These are phyloP conservation scores for Aspergillus sp. DNA, from an alignment of 2,329 filamentous ascomycete genomes.

Conservation along the genomic window DNA sequence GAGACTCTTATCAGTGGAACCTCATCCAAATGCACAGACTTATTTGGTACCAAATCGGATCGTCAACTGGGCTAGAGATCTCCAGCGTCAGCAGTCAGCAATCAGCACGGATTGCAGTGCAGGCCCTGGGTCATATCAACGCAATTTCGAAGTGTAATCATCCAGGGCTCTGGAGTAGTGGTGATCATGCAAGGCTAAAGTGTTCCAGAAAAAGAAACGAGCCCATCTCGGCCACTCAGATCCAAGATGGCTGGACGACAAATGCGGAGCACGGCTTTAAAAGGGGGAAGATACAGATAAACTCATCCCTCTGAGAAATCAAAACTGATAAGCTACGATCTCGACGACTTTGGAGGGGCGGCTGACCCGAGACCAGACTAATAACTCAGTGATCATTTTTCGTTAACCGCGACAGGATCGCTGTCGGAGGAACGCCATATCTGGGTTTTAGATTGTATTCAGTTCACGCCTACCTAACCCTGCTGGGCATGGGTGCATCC, in stretches of 20 bases:
- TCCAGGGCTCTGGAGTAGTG: not conserved
- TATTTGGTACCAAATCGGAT: slow-evolving; percentile 4
- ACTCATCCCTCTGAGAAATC: slow-evolving; percentile 4
- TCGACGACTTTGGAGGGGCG: not conserved
- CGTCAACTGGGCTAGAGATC: not conserved
- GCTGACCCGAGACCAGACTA: not conserved
- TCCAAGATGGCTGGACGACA: slow-evolving; percentile 4
- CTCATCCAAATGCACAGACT: not conserved
- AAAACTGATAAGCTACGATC: slow-evolving; percentile 10
- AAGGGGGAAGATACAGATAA: not conserved
- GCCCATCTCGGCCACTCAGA: not conserved
- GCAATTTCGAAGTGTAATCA: not conserved
- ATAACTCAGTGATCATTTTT: slow-evolving; percentile 1
- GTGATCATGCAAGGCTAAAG: not conserved
- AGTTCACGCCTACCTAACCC: not conserved
- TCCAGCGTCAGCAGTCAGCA: not conserved
- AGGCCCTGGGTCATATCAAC: not conserved
- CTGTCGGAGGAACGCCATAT: not conserved
- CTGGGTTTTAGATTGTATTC: not conserved
- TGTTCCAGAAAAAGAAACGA: not conserved
- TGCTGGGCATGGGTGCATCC: not conserved
- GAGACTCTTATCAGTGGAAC: slow-evolving; percentile 12
- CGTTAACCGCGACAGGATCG: slow-evolving; percentile 1
- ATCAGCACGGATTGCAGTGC: not conserved
- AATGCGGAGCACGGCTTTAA: slow-evolving; percentile 7